phyloP scores from a whole-genome alignment of 2,329 filamentous ascomycete genomes.

The Mollisia scopiformis region DNA sequence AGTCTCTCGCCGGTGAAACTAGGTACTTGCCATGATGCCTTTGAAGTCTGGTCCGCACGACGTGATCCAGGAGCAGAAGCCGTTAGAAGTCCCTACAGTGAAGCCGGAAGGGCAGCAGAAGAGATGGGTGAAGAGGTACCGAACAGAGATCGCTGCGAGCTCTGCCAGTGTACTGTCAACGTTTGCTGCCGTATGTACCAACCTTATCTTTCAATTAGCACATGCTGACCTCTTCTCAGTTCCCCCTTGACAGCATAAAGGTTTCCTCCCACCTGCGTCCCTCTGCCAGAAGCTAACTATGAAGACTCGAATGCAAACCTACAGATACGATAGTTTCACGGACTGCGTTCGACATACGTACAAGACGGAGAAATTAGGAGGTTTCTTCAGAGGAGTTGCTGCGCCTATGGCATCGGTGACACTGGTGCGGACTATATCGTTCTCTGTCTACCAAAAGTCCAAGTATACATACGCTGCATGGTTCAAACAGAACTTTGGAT shows the following conservation, averaged over 20 bases:
- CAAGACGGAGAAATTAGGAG: slow-evolving; percentile 68
- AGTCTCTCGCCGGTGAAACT: slow-evolving; percentile 43
- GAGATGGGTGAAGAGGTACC: slow-evolving; percentile 72
- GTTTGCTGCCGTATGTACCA: slow-evolving; percentile 60
- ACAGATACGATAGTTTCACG: slow-evolving; percentile 74
- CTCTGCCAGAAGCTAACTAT: too few species aligned
- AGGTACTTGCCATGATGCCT: slow-evolving; percentile 46
- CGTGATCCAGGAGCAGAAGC: slow-evolving; percentile 24
- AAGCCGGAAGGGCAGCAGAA: slow-evolving; percentile 37
- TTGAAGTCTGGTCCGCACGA: slow-evolving; percentile 31
- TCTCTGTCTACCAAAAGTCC: slow-evolving; percentile 78
- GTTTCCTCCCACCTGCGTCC: too few species aligned
- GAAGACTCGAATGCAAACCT: slow-evolving; percentile 91
- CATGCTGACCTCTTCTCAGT: slow-evolving; percentile 41
- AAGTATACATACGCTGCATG: slow-evolving; percentile 75
- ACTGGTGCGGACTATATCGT: slow-evolving; percentile 75
- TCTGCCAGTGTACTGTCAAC: slow-evolving; percentile 79
- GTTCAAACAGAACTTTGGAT: slow-evolving; percentile 67
- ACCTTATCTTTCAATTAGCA: not conserved
- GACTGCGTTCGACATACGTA: slow-evolving; percentile 80
- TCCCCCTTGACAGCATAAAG: slow-evolving; percentile 85
- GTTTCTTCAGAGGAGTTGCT: slow-evolving; percentile 82
- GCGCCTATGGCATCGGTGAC: slow-evolving; percentile 82
- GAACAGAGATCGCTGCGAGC: slow-evolving; percentile 79
- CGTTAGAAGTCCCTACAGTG: slow-evolving; percentile 11